Conservation (phyloP, 768 basidiomycete genomes). For the Russula dissimulans region DNA sequence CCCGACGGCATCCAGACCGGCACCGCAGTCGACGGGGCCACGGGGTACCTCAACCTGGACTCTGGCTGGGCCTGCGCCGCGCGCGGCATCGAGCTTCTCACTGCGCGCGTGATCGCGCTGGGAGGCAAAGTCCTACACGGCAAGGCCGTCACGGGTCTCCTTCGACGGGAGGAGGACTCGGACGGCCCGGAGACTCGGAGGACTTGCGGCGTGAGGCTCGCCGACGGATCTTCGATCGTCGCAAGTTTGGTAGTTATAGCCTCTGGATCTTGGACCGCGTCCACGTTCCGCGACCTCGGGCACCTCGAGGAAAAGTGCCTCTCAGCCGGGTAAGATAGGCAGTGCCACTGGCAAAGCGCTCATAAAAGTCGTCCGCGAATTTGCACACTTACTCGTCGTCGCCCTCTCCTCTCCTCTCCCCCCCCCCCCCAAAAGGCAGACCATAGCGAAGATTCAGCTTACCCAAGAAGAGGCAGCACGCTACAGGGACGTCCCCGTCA, state of each 20-base stretch:
- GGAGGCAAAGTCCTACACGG: conserved; percentile 54
- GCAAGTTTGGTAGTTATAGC: conserved; percentile 63
- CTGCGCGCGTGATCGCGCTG: conserved; percentile 44
- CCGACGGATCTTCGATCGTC: conserved; percentile 43
- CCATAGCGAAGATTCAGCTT: conserved; percentile 70
- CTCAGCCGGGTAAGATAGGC: conserved; percentile 62
- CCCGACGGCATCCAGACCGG: conserved; percentile 33
- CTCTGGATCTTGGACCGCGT: conserved; percentile 80
- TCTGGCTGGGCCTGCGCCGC: conserved; percentile 82
- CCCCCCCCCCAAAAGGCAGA: conserved; percentile 52
- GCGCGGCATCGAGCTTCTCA: conserved; percentile 49
- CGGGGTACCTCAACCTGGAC: conserved; percentile 65
- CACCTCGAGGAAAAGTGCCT: conserved; percentile 41
- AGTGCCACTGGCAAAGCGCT: no score
- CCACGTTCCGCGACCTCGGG: conserved; percentile 52
- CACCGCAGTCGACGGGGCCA: conserved; percentile 27
- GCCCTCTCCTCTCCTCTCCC: no score
- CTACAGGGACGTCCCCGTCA: conserved; percentile 58
- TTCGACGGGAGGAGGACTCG: conserved; percentile 21
- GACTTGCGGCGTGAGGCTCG: conserved; percentile 53
- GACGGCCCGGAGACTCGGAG: conserved; percentile 23
- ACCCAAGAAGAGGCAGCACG: conserved; percentile 51
- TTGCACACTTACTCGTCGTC: no score
- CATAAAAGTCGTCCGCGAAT: no score
- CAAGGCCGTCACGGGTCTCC: conserved; percentile 45